Conservation (phyloP, 305 asterid genomes). For the Fraxinus platypoda region DNA sequence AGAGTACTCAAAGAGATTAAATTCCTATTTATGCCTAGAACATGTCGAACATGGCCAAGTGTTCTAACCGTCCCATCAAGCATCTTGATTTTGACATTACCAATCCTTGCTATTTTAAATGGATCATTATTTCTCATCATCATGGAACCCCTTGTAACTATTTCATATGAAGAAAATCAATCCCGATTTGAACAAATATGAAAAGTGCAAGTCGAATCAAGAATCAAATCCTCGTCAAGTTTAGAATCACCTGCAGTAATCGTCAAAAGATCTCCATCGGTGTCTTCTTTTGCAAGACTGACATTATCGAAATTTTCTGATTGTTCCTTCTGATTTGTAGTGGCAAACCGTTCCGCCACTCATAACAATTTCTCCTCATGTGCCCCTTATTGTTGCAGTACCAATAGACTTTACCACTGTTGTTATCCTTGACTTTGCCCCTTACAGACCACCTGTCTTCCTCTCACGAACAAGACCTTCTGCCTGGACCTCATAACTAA, state of each 20-base stretch:
- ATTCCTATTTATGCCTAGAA: too few relatives aligned
- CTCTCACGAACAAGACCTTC: not conserved
- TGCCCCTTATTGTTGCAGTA: not conserved
- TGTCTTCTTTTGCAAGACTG: too few relatives aligned
- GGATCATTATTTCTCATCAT: not conserved
- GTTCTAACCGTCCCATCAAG: not conserved
- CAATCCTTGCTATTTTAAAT: too few relatives aligned
- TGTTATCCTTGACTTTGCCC: not conserved
- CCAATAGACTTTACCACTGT: not conserved
- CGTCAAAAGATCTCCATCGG: too few relatives aligned
- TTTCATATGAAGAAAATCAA: too few relatives aligned
- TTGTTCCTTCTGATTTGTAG: not conserved
- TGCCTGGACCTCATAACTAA: not conserved
- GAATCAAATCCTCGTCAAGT: too few relatives aligned
- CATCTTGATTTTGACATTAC: not conserved
- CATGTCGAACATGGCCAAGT: not conserved
- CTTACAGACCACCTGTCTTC: not conserved
- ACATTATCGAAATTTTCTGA: too few relatives aligned
- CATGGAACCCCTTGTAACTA: not conserved
- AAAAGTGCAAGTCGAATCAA: too few relatives aligned
- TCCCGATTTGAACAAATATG: too few relatives aligned
- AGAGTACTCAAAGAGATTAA: too few relatives aligned
- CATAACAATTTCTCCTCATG: not conserved
- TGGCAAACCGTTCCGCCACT: too few relatives aligned
- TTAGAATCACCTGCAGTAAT: too few relatives aligned